These are phyloP conservation scores for Orbilia oligospora DNA, from an alignment of 2,329 filamentous ascomycete genomes.

Conservation along the genomic window DNA sequence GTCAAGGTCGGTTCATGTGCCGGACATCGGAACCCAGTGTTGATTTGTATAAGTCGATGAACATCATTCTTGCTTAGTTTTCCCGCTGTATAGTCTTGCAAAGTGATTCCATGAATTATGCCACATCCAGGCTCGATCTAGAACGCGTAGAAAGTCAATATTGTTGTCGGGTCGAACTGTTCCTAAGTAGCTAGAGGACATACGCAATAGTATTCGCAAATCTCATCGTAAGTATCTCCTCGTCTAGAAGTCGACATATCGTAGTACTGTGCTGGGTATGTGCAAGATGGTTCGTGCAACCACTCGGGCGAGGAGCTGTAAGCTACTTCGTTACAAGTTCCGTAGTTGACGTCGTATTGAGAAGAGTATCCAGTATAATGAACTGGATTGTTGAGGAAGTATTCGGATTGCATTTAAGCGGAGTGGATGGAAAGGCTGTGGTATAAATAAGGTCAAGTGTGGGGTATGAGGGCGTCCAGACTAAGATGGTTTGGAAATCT, in stretches of 20 bases:
- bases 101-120: constrained; percentile 32
- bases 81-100: constrained; percentile 51
- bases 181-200: constrained; percentile 1
- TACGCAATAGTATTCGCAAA: constrained; percentile 49
- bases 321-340: constrained; percentile 21
- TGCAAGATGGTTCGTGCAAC: constrained; percentile 15
- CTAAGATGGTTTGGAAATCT: constrained; percentile 21
- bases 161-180: neutral
- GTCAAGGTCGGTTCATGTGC: constrained; percentile 44
- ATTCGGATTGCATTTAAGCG: constrained; percentile 54
- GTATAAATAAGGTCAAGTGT: constrained; percentile 55
- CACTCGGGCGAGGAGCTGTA: constrained; percentile 21
- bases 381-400: constrained; percentile 31
- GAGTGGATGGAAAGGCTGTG: constrained; percentile 31
- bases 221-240: constrained; percentile 45
- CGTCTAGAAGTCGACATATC: constrained; percentile 34
- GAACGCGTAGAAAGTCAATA: neutral
- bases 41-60: constrained; percentile 45
- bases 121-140: constrained; percentile 48
- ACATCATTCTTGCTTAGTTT: constrained; percentile 39
- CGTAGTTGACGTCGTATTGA: constrained; percentile 39
- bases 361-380: constrained; percentile 45
- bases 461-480: constrained; percentile 46
- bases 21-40: constrained; percentile 51
- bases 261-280: constrained; percentile 31